Base-by-base conservation (phyloP, 2,329 filamentous ascomycete genomes). In the Setomelanomma holmii region DNA sequence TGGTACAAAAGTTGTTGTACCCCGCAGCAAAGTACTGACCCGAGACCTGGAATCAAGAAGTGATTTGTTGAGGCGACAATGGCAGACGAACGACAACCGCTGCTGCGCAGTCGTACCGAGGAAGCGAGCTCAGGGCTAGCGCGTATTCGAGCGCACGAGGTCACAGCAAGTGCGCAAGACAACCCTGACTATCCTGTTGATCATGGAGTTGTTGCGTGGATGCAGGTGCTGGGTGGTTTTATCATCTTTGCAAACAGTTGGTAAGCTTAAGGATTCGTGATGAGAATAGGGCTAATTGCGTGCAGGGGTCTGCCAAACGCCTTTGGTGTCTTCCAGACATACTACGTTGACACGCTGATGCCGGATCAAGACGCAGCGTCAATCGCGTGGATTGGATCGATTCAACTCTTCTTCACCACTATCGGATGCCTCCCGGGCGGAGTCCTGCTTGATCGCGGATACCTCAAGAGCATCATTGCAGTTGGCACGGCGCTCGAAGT, bases 161-260 rank as follows among this genome's bases (percentile, higher is more conserved):
- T 58, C 20, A 56, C 48, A 12, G 40, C 49, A 10, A 51, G 40
- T 22, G 49, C 52, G 21, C 55, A 55, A 34, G 47, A 54, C 10
- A 42, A 57, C 27, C 21, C 46, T 10, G 51, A 55, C 27, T 59
- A 59, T 20, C 51, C 51, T 2, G 23, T 72, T 35, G 60, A 63
- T 66, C 53, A 52, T 46, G 77, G 77, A 1, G 55, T 70, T 12
- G 64, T 55, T 35, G 76, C 77, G 14, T 79, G 76, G 77, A 58
- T 79, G 24, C 76, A 78, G 53, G 77, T 79, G 1, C 41, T 76
- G 11, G 73, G 72, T n/a, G 63, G 65, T 21, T 79, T 77, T 61
- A 74, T 77, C 36, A 47, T 78, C 5, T 78, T 78, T 61, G 74
- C 75, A 46, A 77, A 77, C 47, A 70, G 71, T 22, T 78, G 75